A percentile compares a stretch with the other conserved stretches of the same genome.
Conservation (phyloP, 305 asterid genomes). For the Rubia occidens region DNA sequence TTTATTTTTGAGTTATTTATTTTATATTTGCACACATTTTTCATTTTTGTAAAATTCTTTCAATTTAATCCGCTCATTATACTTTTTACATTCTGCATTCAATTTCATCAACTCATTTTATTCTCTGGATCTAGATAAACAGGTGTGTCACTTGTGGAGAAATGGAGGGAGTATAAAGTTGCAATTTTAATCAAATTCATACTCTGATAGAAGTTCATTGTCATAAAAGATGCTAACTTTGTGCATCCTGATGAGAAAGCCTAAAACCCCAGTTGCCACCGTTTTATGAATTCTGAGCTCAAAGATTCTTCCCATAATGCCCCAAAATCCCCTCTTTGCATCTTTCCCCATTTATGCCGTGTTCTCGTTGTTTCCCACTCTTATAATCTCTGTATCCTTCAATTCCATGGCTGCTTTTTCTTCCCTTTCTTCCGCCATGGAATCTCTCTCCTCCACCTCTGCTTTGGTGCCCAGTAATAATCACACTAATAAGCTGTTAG, state of each 20-base stretch:
- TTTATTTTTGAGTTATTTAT: too few species aligned
- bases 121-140: too few species aligned
- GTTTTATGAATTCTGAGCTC: neutral
- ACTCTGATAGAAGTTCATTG: too few species aligned
- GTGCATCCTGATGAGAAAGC: neutral
- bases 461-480: constrained; percentile 26
- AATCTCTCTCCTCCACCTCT: constrained; percentile 45
- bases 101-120: too few species aligned
- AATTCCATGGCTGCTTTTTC: constrained; percentile 22
- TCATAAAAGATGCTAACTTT: neutral
- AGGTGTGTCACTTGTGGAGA: too few species aligned
- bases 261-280: constrained; percentile 1
- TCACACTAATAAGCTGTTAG: constrained; percentile 3
- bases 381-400: neutral
- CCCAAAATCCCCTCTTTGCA: neutral
- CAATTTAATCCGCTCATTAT: too few species aligned
- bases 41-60: too few species aligned
- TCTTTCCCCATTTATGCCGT: neutral
- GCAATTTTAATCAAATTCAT: neutral
- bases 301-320: neutral
- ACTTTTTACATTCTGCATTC: too few species aligned
- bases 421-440: constrained; percentile 36
- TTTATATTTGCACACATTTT: too few species aligned
- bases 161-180: neutral
- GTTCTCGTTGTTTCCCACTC: neutral